A percentile compares a stretch with the other conserved stretches of the same genome.
Evolutionary conservation across 495 filamentous ascomycete genomes (phyloP).

Genomic region (Aspergillus funiculosus): DNA sequence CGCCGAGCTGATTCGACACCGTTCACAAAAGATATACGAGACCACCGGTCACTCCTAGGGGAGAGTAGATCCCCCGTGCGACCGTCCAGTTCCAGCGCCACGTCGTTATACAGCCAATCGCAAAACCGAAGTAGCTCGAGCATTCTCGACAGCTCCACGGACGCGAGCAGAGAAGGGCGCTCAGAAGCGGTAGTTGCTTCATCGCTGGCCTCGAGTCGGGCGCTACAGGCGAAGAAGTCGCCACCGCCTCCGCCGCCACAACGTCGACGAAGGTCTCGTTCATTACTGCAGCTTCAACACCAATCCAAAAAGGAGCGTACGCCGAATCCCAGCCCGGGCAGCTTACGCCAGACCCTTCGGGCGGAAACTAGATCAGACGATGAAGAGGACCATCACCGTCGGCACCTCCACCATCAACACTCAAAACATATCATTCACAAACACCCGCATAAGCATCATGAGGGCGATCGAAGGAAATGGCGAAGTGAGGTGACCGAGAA

Average conservation of each 20-base stretch:
- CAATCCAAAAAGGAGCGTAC: constrained; percentile 32
- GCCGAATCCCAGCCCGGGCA: constrained; percentile 51
- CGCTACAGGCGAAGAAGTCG: constrained; percentile 45
- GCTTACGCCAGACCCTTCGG: constrained; percentile 71
- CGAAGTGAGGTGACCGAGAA: constrained; percentile 66
- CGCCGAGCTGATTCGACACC: constrained; percentile 18
- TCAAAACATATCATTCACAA: constrained; percentile 53
- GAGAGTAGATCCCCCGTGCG: constrained; percentile 12
- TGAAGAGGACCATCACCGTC: constrained; percentile 43
- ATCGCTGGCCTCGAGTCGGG: constrained; percentile 68
- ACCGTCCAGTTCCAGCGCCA: constrained; percentile 25
- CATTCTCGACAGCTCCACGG: constrained; percentile 19
- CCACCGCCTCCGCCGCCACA: constrained; percentile 41
- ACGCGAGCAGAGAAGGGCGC: constrained; percentile 45
- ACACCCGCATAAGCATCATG: constrained; percentile 79
- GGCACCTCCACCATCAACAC: constrained; percentile 18
- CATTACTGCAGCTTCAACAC: constrained; percentile 34
- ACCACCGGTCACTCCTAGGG: constrained; percentile 11
- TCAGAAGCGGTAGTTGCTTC: constrained; percentile 82
- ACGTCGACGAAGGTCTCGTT: constrained; percentile 45
- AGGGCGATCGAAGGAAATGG: constrained; percentile 84
- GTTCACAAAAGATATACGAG: constrained; percentile 12
- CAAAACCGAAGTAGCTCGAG: constrained; percentile 28
- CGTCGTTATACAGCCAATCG: constrained; percentile 25
- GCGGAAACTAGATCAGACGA: constrained; percentile 53